phyloP scores from a whole-genome alignment of 1,284 basidiomycete genomes.

The Spongispora temasekensis region DNA sequence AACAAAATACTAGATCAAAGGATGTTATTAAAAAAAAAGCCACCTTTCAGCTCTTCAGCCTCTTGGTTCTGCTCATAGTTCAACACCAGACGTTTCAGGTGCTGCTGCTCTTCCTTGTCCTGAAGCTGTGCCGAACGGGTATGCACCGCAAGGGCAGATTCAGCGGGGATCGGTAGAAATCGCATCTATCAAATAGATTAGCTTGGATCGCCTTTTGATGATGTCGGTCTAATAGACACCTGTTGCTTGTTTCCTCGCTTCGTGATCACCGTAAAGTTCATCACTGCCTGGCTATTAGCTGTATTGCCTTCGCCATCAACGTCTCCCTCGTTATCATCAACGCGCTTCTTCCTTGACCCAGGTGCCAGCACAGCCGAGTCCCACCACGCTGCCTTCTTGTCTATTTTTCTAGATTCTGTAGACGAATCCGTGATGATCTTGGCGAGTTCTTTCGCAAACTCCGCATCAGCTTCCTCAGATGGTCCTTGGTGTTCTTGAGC shows the following conservation, averaged over 20 bases:
- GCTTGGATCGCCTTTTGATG: slow-evolving; percentile 2
- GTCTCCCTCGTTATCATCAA: slow-evolving; percentile 56
- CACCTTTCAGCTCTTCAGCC: slow-evolving; percentile 76
- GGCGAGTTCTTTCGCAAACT: slow-evolving; percentile 94
- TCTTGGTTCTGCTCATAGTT: slow-evolving; percentile 86
- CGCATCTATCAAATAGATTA: slow-evolving; percentile 56
- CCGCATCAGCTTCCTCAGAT: slow-evolving; percentile 86
- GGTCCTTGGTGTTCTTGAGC: slow-evolving; percentile 72
- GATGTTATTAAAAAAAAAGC: slow-evolving; percentile 1
- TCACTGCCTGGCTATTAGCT: slow-evolving; percentile 50
- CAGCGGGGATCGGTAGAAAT: slow-evolving; percentile 83
- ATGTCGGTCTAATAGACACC: slow-evolving; percentile 42
- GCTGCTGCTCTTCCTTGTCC: slow-evolving; percentile 93
- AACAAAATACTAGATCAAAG: slow-evolving; percentile 5
- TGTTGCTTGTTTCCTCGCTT: slow-evolving; percentile 94
- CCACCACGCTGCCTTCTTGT: slow-evolving; percentile 85
- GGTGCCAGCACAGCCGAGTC: slow-evolving; percentile 81
- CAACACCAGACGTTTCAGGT: slow-evolving; percentile 89
- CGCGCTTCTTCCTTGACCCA: slow-evolving; percentile 59
- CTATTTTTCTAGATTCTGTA: slow-evolving; percentile 78
- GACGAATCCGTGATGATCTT: slow-evolving; percentile 92
- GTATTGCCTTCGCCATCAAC: slow-evolving; percentile 40
- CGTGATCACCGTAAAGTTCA: slow-evolving; percentile 94
- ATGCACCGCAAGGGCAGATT: slow-evolving; percentile 85
- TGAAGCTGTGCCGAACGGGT: slow-evolving; percentile 88